Base-by-base conservation (phyloP, 176 grass and related monocot genomes). In the Eremochloa ophiuroides region DNA sequence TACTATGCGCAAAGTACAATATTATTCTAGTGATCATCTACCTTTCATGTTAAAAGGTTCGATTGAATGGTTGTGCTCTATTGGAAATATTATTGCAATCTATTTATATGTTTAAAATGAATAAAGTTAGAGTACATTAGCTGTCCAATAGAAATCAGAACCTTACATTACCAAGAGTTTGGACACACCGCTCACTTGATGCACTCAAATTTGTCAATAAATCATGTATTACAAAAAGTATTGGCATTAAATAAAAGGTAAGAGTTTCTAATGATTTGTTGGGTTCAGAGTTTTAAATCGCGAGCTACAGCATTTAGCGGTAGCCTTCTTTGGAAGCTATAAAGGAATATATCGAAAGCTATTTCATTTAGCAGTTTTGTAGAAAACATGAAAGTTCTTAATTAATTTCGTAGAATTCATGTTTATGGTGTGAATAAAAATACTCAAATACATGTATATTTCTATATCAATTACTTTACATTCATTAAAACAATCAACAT, bases 11-110 rank as follows among this genome's bases (percentile, higher is more conserved):
- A 39, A 38, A 22, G 25, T 81, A 69, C 65, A 47, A 13, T 22
- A 80, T 50, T 27, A 44, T 48, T 61, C 71, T 25, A 70, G 62
- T 79, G 44, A 68, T 34, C 17, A 14, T 70, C 13, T 55, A 67
- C 38, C 38, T 20, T 66, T 86, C 64, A 71, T 61, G 23, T 48
- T 70, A 69, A 62, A 69, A 70, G 15, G 16, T 62, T 87, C 30
- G 46, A 83, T 35, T 23, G 10, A 22, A 42, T 77, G 38, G 17
- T 42, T 20, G 27, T n/a, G 15, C 9, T 63, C 26, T 63, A 39
- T 18, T 73, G 55, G 40, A 69, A 62, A 46, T 46, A 48, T 82
- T 26, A 46, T 75, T 31, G 13, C 18, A 68, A 74, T 80, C 13
- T 58, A 74, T 73, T 72, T 64, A 26, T 41, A 70, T 70, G 12